Base-by-base conservation (phyloP, 1,139 yeast species). In the Debaryomyces robertsiae region DNA sequence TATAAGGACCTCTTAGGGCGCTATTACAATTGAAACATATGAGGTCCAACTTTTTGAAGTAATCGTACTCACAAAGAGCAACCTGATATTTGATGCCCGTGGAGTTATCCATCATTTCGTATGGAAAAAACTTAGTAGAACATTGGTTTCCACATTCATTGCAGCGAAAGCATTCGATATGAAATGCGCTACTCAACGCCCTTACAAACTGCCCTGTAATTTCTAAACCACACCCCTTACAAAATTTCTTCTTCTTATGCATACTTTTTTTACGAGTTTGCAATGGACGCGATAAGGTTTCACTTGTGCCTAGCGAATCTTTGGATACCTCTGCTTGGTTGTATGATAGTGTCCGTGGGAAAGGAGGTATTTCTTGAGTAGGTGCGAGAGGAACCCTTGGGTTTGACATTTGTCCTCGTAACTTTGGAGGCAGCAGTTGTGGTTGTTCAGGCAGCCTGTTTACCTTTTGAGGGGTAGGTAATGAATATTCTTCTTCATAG, bases 41-140 rank as follows among this genome's bases (percentile, higher is more conserved):
- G 43, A 93, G 72, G 45, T 88, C 86, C 45, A 90, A 76, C 52
- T 95, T 79, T 53, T 81, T 82, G 69, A 93, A 93, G 60, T 91
- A 93, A 64, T 94, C 96, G 52, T 81, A 86, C 62, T 94, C 98
- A 65, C 98, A 94, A 23, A 94, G 72, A 0, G 97, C 89, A 3
- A 88, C 82, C 47, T 82, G 81, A 4, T 52, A 48, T 6, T 57
- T 54, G 3, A 50, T 47, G 2, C 64, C 65, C 9, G 67, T 66
- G 11, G 63, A 61, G 2, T 65, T 63, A 36, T 66, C 68, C 13
- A 63, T 61, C 2, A 67, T 51, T 43, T 75, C 81, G 46, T 60
- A 75, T 0, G 90, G 86, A 62, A 84, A 84, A 55, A 84, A 84
- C 54, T 83, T 84, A 17, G 84, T 69, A 1, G 88, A 82, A 52